Evolutionary conservation across 2,329 filamentous ascomycete species (phyloP), one percentile per base, ranked within the genome.

Genomic region (Zasmidium angulare): DNA sequence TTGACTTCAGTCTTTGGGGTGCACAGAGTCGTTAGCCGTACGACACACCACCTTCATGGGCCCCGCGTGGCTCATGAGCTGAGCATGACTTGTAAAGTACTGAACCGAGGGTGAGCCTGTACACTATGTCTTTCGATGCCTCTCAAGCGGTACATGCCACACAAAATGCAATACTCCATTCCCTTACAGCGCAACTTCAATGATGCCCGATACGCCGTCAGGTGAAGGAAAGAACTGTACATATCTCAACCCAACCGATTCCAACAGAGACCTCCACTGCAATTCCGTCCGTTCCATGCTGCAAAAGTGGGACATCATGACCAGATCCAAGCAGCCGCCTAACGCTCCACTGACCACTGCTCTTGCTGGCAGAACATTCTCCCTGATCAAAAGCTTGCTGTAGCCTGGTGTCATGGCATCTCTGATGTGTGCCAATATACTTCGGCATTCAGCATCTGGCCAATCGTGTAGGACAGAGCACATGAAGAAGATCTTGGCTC

Each of bases 281-380:
- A 55, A 63, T 59, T 77, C 74, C 1, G 73, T 78, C 20, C 77
- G 68, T 63, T 80, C 77, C 55, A 69, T 66, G 1, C 72, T 71
- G 1, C 71, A 71, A 50, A 75, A 65, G 4, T 72, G 62, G 12
- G 62, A 60, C 74, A 80, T 75, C 77, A 81, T 78, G 26, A 73
- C 67, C 53, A 78, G 67, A 65, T 81, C 78, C 36, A 78, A 60
- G 12, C 54, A 59, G 9, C 64, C 61, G 22, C 49, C 47, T 17
- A 22, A 47, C n/a, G 51, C 23, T 22, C 52, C 51, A 57, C 51
- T 60, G n/a, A 64, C 58, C 2, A 53, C 53, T 12, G 58, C 53
- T 22, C 60, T 43, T 22, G 67, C 63, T 7, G 66, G 63, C 29
- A 69, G 54, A 4, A 70, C 59, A 17, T 63, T 59, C 50, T 72